These are phyloP conservation scores for Nymphaea thermarum DNA, from an alignment of 164 flowering plant species.

Conservation along the genomic window DNA sequence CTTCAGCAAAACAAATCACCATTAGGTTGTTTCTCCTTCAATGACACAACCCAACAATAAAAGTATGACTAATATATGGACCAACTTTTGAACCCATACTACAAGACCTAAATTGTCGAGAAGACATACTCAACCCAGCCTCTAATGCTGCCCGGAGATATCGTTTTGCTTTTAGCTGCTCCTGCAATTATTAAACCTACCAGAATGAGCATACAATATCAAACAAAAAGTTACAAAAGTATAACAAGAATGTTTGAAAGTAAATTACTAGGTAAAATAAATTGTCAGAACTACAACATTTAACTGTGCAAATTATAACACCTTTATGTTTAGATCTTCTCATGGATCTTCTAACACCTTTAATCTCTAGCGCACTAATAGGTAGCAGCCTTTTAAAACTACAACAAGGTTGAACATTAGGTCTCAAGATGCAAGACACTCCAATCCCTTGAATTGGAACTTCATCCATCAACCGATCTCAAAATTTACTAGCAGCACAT, in stretches of 20 bases:
- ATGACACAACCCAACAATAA: background rate
- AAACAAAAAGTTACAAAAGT: background rate
- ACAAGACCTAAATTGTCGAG: conserved; percentile 65
- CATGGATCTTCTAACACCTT: too few relatives aligned
- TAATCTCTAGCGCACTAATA: too few relatives aligned
- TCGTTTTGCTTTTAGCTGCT: conserved; percentile 96
- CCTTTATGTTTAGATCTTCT: too few relatives aligned
- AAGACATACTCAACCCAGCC: conserved; percentile 95
- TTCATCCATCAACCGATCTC: too few relatives aligned
- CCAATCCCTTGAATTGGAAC: too few relatives aligned
- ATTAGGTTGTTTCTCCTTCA: background rate
- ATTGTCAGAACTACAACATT: too few relatives aligned
- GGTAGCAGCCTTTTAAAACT: too few relatives aligned
- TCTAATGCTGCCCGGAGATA: conserved; percentile 95
- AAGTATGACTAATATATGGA: background rate
- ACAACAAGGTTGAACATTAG: too few relatives aligned
- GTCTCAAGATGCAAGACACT: too few relatives aligned
- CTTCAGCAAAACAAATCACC: conserved; percentile 31
- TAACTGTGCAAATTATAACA: too few relatives aligned
- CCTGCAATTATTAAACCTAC: conserved; percentile 91
- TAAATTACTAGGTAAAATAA: too few relatives aligned
- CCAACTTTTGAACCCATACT: conserved; percentile 94
- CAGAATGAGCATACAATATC: background rate
- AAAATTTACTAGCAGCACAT: too few relatives aligned
- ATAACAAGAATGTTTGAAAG: background rate